phyloP scores from a whole-genome alignment of 2,329 filamentous ascomycete species.

The Graphiopsis chlorocephala region DNA sequence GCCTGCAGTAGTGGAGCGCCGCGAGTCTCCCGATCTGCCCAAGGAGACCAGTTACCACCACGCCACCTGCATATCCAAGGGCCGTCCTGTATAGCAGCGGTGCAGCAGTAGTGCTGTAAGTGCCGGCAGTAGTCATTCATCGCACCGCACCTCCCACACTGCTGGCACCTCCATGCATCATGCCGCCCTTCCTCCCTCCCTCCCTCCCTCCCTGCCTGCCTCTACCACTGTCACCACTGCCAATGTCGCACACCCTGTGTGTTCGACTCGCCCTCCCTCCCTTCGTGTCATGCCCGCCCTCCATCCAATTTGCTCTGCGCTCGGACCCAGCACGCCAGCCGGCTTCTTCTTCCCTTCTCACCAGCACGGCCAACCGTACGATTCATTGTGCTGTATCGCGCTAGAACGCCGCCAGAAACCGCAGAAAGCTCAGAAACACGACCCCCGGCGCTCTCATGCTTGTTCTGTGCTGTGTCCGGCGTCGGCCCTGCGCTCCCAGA shows the following conservation, averaged over 20 bases:
- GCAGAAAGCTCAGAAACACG: no score
- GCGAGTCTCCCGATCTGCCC: background rate
- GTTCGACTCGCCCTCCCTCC: slow-evolving; percentile 5
- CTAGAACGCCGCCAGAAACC: slow-evolving; percentile 18
- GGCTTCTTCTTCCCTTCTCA: slow-evolving; percentile 1
- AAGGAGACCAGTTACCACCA: slow-evolving; percentile 2
- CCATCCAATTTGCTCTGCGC: slow-evolving; percentile 15
- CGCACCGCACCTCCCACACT: background rate
- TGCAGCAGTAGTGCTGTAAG: background rate
- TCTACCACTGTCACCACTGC: background rate
- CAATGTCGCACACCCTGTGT: slow-evolving; percentile 1
- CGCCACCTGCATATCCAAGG: background rate
- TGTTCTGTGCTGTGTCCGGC: background rate
- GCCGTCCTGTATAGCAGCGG: background rate
- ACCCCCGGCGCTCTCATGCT: background rate
- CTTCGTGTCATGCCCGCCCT: slow-evolving; percentile 8
- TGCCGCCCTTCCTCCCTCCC: background rate
- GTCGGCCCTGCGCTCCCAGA: slow-evolving; percentile 12
- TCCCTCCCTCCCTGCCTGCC: background rate
- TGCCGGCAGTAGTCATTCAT: background rate
- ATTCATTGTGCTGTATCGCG: slow-evolving; percentile 4
- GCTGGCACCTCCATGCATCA: background rate
- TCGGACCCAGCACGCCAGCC: background rate
- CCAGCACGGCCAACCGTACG: background rate
- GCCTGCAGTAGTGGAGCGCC: background rate